These are phyloP conservation scores for Umbelopsis ramanniana DNA, from an alignment of 192 early-diverging fungal genomes.

Conservation along the genomic window DNA sequence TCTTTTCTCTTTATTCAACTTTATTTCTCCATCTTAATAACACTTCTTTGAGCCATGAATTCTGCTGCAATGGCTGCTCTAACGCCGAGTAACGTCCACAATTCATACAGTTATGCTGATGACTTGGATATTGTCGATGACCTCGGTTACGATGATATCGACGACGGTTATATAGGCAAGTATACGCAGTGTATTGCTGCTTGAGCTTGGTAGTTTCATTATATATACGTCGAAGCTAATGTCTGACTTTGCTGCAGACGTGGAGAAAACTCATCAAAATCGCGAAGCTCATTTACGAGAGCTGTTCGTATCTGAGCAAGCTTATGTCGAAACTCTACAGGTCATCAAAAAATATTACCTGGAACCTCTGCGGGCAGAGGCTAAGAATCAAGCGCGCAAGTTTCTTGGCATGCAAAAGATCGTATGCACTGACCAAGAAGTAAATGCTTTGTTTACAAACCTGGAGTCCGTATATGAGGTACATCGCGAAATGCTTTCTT, in stretches of 20 bases:
- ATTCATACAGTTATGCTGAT: slow-evolving; percentile 5
- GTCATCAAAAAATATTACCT: slow-evolving; percentile 26
- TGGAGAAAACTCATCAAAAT: slow-evolving; percentile 22
- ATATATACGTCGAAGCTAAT: too few relatives aligned
- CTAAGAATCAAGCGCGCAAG: slow-evolving; percentile 27
- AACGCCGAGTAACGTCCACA: slow-evolving; percentile 3
- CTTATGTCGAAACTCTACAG: slow-evolving; percentile 34
- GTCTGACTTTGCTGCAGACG: slow-evolving; percentile 11
- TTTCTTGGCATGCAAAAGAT: slow-evolving; percentile 36
- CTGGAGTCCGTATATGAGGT: slow-evolving; percentile 27
- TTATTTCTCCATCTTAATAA: background rate
- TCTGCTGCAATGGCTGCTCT: background rate
- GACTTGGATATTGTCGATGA: slow-evolving; percentile 36
- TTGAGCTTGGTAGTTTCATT: background rate
- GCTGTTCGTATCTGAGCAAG: slow-evolving; percentile 25
- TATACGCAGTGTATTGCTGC: background rate
- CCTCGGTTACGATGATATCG: slow-evolving; percentile 39
- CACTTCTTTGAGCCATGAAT: too few relatives aligned
- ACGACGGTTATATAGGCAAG: slow-evolving; percentile 38
- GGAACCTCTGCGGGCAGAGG: slow-evolving; percentile 24
- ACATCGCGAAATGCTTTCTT: slow-evolving; percentile 26
- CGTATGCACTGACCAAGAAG: slow-evolving; percentile 36
- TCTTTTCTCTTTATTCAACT: slow-evolving; percentile 6
- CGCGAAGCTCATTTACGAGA: slow-evolving; percentile 35
- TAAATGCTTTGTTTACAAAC: slow-evolving; percentile 35